phyloP scores from a whole-genome alignment of 2,329 filamentous ascomycete species.

The Diaporthe sp. region DNA sequence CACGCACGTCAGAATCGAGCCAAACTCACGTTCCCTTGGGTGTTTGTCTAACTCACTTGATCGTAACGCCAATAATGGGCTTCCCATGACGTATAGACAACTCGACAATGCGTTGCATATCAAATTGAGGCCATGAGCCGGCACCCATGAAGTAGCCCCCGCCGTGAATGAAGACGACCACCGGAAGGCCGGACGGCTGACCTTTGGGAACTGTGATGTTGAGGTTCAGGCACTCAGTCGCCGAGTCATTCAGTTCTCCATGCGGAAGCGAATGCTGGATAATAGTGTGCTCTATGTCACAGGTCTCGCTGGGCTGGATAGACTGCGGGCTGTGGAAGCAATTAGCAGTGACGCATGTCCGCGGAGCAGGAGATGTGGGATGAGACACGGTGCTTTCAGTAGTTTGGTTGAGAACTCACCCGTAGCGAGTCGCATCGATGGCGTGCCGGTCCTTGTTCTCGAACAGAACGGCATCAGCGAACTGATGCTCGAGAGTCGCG shows the following conservation, averaged over 20 bases:
- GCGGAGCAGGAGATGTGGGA: not conserved
- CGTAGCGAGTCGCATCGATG: not conserved
- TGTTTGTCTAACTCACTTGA: not conserved
- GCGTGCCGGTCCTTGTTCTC: not conserved
- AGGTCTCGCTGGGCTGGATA: not conserved
- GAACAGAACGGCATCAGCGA: not conserved
- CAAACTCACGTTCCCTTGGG: not conserved
- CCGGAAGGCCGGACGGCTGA: not conserved
- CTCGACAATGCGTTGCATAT: not conserved
- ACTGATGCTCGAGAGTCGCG: not conserved
- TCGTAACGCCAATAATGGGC: not conserved
- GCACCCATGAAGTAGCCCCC: not conserved
- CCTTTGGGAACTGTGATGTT: not conserved
- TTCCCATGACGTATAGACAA: not conserved
- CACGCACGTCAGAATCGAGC: not conserved
- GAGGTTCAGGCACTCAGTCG: not conserved
- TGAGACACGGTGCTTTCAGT: not conserved
- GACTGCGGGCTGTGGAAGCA: not conserved
- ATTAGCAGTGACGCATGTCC: not conserved
- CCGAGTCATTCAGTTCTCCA: not conserved
- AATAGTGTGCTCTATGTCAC: not conserved
- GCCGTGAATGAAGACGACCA: not conserved
- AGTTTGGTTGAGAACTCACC: not conserved
- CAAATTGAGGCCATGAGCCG: not conserved
- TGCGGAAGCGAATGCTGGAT: not conserved